phyloP scores from a whole-genome alignment of 805 yeast species.

The Middelhovenomyces tepae region DNA sequence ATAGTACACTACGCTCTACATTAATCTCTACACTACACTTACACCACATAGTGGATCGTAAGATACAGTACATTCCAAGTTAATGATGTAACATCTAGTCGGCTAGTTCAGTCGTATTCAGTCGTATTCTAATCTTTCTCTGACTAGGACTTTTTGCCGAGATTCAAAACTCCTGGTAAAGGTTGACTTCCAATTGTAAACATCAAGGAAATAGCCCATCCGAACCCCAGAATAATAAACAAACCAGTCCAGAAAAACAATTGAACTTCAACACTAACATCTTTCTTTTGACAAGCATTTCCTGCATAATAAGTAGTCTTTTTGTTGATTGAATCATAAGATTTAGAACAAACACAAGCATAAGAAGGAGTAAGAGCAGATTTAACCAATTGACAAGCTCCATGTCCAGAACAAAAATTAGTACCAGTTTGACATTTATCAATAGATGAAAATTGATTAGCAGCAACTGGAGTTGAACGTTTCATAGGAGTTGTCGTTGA shows the following conservation, averaged over 20 bases:
- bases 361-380: constrained; percentile 20
- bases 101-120: too few relatives aligned
- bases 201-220: constrained; percentile 45
- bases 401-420: constrained; percentile 30
- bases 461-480: too few relatives aligned
- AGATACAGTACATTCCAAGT: too few relatives aligned
- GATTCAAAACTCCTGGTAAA: constrained; percentile 60
- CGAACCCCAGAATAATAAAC: constrained; percentile 38
- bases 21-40: too few relatives aligned
- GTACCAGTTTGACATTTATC: constrained; percentile 27
- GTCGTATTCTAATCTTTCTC: too few relatives aligned
- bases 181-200: constrained; percentile 48
- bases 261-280: constrained; percentile 57
- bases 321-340: constrained; percentile 23
- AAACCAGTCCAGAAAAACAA: constrained; percentile 60
- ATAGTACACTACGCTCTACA: too few relatives aligned
- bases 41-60: too few relatives aligned
- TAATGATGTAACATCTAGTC: too few relatives aligned
- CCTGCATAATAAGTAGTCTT: constrained; percentile 33
- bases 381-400: constrained; percentile 24
- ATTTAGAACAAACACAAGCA: constrained; percentile 28
- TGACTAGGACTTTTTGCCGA: too few relatives aligned
- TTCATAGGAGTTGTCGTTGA: too few relatives aligned
- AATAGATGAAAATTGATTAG: constrained; percentile 19
- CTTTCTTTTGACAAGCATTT: constrained; percentile 54